These are phyloP conservation scores for Ophiorrhiza pumila DNA, from an alignment of 257 asterid species.

Conservation along the genomic window DNA sequence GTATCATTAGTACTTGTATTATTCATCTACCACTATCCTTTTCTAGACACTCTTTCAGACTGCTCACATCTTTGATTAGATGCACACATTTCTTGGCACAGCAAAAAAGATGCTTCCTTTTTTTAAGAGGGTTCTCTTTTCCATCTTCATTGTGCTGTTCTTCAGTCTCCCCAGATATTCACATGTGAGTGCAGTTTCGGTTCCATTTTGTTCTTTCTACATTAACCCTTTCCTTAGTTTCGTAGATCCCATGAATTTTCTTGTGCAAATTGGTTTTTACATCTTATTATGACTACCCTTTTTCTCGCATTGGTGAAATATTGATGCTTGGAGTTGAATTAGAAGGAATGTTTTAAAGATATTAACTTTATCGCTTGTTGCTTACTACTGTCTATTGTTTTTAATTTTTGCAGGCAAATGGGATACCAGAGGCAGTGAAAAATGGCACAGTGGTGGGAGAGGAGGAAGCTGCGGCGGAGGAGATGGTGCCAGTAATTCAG, in stretches of 20 bases:
- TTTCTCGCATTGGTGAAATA: conserved; percentile 5
- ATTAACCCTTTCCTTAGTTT: background rate
- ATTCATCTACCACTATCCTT: background rate
- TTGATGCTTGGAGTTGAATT: conserved; percentile 9
- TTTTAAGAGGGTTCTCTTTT: conserved; percentile 37
- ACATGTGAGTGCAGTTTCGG: conserved; percentile 37
- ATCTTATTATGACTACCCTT: background rate
- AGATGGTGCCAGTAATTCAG: conserved; percentile 60
- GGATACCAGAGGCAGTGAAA: conserved; percentile 15
- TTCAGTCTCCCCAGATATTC: conserved; percentile 27
- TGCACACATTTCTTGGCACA: conserved; percentile 2
- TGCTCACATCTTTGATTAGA: conserved; percentile 5
- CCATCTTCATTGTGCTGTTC: conserved; percentile 37
- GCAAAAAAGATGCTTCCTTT: conserved; percentile 43
- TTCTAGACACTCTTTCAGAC: background rate
- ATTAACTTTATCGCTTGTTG: background rate
- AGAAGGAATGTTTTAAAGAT: background rate
- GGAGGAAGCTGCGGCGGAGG: conserved; percentile 2
- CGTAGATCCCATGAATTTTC: conserved; percentile 35
- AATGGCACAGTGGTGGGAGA: conserved; percentile 26
- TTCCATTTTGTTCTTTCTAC: background rate
- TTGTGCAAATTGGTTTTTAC: background rate
- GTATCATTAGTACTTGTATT: background rate
- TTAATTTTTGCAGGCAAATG: conserved; percentile 37
- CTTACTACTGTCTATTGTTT: background rate